These are phyloP conservation scores for Solanum hybrid DNA, from an alignment of 305 asterid genomes.

Conservation along the genomic window DNA sequence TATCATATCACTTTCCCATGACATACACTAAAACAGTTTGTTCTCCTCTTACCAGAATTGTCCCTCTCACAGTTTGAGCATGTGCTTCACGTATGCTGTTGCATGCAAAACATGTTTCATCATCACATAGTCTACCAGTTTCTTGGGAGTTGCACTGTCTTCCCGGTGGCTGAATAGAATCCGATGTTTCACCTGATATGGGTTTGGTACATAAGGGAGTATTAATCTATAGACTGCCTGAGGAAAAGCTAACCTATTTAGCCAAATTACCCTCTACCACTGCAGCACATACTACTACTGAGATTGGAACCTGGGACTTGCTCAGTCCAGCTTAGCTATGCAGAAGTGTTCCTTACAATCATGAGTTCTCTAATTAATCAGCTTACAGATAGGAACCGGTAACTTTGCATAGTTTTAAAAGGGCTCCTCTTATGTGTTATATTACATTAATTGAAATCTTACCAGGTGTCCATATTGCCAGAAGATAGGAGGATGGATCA, in stretches of 20 bases:
- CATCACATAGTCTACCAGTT: slow-evolving; percentile 53
- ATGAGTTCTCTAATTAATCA: background rate
- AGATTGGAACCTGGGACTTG: slow-evolving; percentile 4
- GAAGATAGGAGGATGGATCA: slow-evolving; percentile 88
- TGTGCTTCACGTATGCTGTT: slow-evolving; percentile 82
- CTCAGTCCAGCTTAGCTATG: background rate
- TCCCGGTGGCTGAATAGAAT: slow-evolving; percentile 82
- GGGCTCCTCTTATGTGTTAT: background rate
- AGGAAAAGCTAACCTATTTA: background rate
- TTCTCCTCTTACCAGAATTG: slow-evolving; percentile 59
- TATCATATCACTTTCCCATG: background rate
- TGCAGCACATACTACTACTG: background rate
- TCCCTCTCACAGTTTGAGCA: slow-evolving; percentile 89
- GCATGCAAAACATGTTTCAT: slow-evolving; percentile 79
- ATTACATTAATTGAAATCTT: background rate
- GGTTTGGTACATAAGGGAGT: background rate
- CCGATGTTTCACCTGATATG: slow-evolving; percentile 73
- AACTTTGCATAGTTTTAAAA: background rate
- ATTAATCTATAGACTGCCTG: background rate
- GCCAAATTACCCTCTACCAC: background rate
- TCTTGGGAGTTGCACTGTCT: slow-evolving; percentile 60
- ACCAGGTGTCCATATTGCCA: slow-evolving; percentile 61
- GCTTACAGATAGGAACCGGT: background rate
- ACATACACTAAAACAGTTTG: background rate
- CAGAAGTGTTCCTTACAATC: background rate